A percentile compares a stretch with the other conserved stretches of the same genome.
These are phyloP conservation scores for Licmophora abbreviata DNA, from an alignment of 108 stramenopile species.

Conservation along the genomic window DNA sequence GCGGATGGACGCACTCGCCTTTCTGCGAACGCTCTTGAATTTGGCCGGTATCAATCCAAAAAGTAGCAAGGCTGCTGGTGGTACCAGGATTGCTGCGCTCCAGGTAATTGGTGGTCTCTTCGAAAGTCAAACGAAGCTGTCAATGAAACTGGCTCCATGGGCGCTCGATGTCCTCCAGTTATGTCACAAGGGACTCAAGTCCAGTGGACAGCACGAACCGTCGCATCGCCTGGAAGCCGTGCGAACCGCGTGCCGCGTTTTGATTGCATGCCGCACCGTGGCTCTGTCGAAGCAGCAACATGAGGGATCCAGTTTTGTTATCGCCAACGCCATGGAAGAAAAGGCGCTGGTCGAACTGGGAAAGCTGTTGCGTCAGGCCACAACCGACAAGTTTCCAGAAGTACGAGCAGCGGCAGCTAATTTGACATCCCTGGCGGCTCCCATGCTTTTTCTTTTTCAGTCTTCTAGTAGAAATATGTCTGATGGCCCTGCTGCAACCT, in stretches of 20 bases:
- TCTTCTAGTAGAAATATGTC: slow-evolving; percentile 7
- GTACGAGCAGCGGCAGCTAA: slow-evolving; percentile 51
- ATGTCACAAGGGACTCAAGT: slow-evolving; percentile 55
- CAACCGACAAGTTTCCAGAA: slow-evolving; percentile 65
- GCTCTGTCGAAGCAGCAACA: slow-evolving; percentile 16
- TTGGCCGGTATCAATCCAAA: slow-evolving; percentile 64
- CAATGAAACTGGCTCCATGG: slow-evolving; percentile 49
- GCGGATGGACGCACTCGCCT: slow-evolving; percentile 50
- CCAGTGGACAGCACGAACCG: slow-evolving; percentile 60
- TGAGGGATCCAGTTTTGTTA: slow-evolving; percentile 12
- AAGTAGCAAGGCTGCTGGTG: slow-evolving; percentile 60
- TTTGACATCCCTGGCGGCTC: slow-evolving; percentile 51
- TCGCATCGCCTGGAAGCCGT: slow-evolving; percentile 63
- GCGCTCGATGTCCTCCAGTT: slow-evolving; percentile 59
- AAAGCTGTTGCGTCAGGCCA: slow-evolving; percentile 56
- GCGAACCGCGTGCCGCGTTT: slow-evolving; percentile 38
- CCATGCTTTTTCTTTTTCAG: slow-evolving; percentile 21
- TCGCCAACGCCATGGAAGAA: slow-evolving; percentile 66
- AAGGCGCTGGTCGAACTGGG: slow-evolving; percentile 50
- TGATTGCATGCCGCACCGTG: slow-evolving; percentile 51
- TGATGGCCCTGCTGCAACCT: slow-evolving; percentile 2
- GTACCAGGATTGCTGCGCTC: slow-evolving; percentile 65
- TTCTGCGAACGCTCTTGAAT: slow-evolving; percentile 64
- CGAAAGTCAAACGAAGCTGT: slow-evolving; percentile 24
- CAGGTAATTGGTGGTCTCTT: slow-evolving; percentile 54